Evolutionary conservation across 2,329 filamentous ascomycete genomes (phyloP).

Genomic region (Stagonosporopsis rhizophila): DNA sequence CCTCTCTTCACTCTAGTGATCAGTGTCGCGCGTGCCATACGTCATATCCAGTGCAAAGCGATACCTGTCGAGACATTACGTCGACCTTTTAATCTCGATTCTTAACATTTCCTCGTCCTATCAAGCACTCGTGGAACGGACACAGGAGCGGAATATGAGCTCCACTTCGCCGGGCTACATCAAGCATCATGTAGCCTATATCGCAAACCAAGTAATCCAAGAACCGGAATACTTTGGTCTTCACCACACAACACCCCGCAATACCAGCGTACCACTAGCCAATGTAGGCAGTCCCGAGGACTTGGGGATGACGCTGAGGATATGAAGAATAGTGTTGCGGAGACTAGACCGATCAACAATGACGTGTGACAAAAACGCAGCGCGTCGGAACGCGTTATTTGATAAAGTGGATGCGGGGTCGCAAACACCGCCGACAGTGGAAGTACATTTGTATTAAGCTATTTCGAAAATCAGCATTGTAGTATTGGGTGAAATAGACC

Average conservation of each 20-base stretch:
- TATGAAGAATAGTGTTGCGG: slow-evolving; percentile 2
- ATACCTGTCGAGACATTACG: too few species aligned
- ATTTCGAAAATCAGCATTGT: too few species aligned
- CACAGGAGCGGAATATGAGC: background rate
- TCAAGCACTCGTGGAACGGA: background rate
- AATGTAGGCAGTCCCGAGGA: background rate
- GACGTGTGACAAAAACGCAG: slow-evolving; percentile 7
- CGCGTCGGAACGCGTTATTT: slow-evolving; percentile 4
- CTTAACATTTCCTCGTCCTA: too few species aligned
- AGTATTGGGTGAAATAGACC: too few species aligned
- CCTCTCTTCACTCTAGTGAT: too few species aligned
- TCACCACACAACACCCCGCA: background rate
- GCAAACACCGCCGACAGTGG: background rate
- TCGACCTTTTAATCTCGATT: too few species aligned
- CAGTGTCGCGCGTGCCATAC: too few species aligned
- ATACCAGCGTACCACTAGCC: background rate
- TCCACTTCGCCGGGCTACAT: background rate
- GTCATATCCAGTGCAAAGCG: too few species aligned
- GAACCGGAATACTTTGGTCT: background rate
- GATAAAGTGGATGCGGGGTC: slow-evolving; percentile 4
- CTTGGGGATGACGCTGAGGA: slow-evolving; percentile 2
- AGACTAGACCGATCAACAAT: slow-evolving; percentile 3
- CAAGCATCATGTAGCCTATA: slow-evolving; percentile 1
- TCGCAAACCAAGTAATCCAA: background rate
- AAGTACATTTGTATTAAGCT: background rate